Evolutionary conservation across 768 basidiomycete species (phyloP).

Genomic region (Kwoniella heveanensis): DNA sequence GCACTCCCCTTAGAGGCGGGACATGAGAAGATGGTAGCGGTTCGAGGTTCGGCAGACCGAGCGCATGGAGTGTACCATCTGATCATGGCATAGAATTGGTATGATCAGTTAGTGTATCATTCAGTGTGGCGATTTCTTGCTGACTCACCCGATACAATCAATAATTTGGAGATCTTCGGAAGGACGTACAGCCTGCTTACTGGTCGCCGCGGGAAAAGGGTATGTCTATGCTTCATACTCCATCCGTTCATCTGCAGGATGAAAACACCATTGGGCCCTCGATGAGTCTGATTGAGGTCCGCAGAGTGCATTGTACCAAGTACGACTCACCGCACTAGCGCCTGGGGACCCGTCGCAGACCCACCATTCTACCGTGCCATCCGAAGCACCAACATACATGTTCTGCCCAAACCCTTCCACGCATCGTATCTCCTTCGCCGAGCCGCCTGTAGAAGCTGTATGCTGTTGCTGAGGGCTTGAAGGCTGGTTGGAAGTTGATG

Average conservation of each 20-base stretch:
- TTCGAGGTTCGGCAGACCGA: constrained; percentile 77
- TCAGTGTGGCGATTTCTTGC: background rate
- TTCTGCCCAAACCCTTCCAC: constrained; percentile 61
- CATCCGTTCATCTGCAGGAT: constrained; percentile 62
- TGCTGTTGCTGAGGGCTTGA: background rate
- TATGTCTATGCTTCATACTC: constrained; percentile 68
- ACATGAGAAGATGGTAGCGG: constrained; percentile 64
- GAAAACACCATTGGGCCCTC: too few relatives aligned
- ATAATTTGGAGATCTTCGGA: constrained; percentile 70
- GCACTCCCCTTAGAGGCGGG: constrained; percentile 77
- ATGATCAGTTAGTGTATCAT: background rate
- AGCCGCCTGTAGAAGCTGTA: background rate
- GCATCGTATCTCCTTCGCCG: constrained; percentile 37
- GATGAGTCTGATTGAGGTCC: too few relatives aligned
- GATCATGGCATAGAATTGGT: background rate
- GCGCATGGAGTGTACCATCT: constrained; percentile 68
- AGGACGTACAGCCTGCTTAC: constrained; percentile 79
- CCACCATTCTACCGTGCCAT: constrained; percentile 81
- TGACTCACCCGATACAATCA: constrained; percentile 72
- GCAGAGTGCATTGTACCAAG: too few relatives aligned
- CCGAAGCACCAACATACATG: constrained; percentile 81
- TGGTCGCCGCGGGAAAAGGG: constrained; percentile 68
- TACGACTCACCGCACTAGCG: constrained; percentile 29
- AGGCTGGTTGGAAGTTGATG: background rate
- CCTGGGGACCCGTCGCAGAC: constrained; percentile 61